These are phyloP conservation scores for Aspergillus biplanus DNA, from an alignment of 495 filamentous ascomycete genomes.

Conservation along the genomic window DNA sequence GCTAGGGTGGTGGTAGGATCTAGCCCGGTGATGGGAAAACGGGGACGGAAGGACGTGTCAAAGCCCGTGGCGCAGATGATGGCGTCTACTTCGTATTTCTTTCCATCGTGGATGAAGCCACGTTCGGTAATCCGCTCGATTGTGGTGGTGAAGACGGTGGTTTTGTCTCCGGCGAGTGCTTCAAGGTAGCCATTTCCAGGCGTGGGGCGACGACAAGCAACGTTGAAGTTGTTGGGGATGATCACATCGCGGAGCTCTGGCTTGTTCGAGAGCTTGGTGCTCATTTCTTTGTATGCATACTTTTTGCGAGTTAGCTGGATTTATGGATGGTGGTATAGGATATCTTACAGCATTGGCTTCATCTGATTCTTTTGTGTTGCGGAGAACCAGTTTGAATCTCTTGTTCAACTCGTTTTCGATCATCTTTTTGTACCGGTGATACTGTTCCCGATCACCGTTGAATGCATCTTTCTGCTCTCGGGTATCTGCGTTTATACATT, in stretches of 20 bases:
- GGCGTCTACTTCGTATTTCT: slow-evolving; percentile 28
- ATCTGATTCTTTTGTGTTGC: slow-evolving; percentile 13
- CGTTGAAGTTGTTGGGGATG: slow-evolving; percentile 46
- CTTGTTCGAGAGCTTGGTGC: slow-evolving; percentile 44
- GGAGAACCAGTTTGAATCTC: slow-evolving; percentile 20
- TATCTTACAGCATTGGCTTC: slow-evolving; percentile 18
- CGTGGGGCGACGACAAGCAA: slow-evolving; percentile 45
- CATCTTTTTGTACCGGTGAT: slow-evolving; percentile 34
- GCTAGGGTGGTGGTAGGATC: slow-evolving; percentile 37
- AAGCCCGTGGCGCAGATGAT: slow-evolving; percentile 44
- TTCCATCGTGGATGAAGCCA: slow-evolving; percentile 39
- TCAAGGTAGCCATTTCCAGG: slow-evolving; percentile 33
- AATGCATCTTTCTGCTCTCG: slow-evolving; percentile 4
- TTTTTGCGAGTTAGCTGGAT: too few relatives aligned
- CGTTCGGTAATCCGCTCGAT: slow-evolving; percentile 32
- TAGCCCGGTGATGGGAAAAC: slow-evolving; percentile 43
- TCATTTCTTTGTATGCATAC: slow-evolving; percentile 25
- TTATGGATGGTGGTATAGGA: too few relatives aligned
- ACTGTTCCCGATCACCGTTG: slow-evolving; percentile 14
- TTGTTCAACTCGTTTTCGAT: slow-evolving; percentile 42
- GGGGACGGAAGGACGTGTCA: slow-evolving; percentile 38
- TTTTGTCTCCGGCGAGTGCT: slow-evolving; percentile 18
- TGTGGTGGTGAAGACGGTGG: slow-evolving; percentile 13
- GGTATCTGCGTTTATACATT: slow-evolving; percentile 1
- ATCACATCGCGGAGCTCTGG: slow-evolving; percentile 48